phyloP scores from a whole-genome alignment of 2,329 filamentous ascomycete species.

The Colletotrichum trifolii region DNA sequence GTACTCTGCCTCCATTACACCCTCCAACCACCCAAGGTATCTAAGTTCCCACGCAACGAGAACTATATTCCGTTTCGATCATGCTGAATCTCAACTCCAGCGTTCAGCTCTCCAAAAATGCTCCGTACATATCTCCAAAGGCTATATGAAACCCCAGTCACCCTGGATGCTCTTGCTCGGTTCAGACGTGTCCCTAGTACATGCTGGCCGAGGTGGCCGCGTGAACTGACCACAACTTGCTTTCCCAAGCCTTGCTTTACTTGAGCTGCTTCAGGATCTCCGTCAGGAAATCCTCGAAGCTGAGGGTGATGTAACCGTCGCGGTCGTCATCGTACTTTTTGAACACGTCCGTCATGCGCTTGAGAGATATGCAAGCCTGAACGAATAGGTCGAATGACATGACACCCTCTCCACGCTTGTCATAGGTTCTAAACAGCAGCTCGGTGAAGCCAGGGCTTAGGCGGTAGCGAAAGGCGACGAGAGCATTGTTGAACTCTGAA shows the following conservation, averaged over 20 bases:
- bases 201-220: no score
- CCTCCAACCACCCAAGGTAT: constrained; percentile 32
- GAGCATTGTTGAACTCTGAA: constrained; percentile 87
- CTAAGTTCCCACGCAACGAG: constrained; percentile 26
- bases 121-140: no score
- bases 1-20: constrained; percentile 19
- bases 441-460: constrained; percentile 86
- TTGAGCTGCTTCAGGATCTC: constrained; percentile 73
- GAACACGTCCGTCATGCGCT: constrained; percentile 99
- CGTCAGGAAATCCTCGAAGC: constrained; percentile 83
- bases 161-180: no score
- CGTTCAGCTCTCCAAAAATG: neutral
- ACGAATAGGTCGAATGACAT: constrained; percentile 98
- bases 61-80: constrained; percentile 3
- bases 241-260: constrained; percentile 43
- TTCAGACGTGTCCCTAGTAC: no score
- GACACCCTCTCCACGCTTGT: constrained; percentile 76
- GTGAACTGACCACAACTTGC: no score
- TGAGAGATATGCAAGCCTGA: constrained; percentile 94
- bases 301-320: constrained; percentile 89
- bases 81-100: neutral
- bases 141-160: no score
- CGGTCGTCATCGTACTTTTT: constrained; percentile 98
- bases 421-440: constrained; percentile 88
- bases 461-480: constrained; percentile 93